Conservation (phyloP, 2,329 filamentous ascomycete genomes). For the Stagonosporopsis rhizophila region DNA sequence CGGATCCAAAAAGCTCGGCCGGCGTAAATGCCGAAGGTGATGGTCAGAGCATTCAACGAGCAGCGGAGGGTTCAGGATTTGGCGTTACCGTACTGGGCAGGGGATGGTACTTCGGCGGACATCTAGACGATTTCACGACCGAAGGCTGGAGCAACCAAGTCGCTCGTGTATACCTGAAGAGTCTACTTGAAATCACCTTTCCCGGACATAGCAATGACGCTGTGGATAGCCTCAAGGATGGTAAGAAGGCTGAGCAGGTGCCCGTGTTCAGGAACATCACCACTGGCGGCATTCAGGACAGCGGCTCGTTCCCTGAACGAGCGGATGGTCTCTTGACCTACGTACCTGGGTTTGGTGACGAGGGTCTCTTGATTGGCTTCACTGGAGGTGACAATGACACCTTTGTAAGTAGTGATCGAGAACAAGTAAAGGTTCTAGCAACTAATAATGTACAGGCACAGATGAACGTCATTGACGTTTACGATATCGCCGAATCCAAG, state of each 20-base stretch:
- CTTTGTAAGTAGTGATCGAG: conserved; percentile 60
- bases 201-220: conserved; percentile 71
- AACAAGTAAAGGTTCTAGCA: not conserved
- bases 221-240: conserved; percentile 62
- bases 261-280: conserved; percentile 79
- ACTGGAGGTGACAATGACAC: conserved; percentile 74
- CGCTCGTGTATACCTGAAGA: conserved; percentile 73
- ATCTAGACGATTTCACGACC: conserved; percentile 70
- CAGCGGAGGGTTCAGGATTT: conserved; percentile 76
- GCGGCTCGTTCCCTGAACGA: conserved; percentile 72
- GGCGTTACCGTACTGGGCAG: conserved; percentile 73
- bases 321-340: conserved; percentile 77
- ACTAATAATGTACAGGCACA: conserved; percentile 54
- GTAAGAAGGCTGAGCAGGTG: conserved; percentile 64
- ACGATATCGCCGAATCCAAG: conserved; percentile 71
- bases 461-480: conserved; percentile 81
- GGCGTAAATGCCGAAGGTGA: conserved; percentile 68
- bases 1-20: conserved; percentile 65
- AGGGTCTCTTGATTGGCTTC: conserved; percentile 79
- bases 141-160: conserved; percentile 72
- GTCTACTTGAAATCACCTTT: conserved; percentile 77
- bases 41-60: conserved; percentile 67
- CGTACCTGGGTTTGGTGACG: conserved; percentile 75
- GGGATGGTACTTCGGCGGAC: conserved; percentile 81
- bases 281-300: conserved; percentile 70